Percentiles rank a stretch among this genome's conserved stretches.
Conservation (phyloP, 192 early-diverging fungal species). For the Entomortierella lignicola region DNA sequence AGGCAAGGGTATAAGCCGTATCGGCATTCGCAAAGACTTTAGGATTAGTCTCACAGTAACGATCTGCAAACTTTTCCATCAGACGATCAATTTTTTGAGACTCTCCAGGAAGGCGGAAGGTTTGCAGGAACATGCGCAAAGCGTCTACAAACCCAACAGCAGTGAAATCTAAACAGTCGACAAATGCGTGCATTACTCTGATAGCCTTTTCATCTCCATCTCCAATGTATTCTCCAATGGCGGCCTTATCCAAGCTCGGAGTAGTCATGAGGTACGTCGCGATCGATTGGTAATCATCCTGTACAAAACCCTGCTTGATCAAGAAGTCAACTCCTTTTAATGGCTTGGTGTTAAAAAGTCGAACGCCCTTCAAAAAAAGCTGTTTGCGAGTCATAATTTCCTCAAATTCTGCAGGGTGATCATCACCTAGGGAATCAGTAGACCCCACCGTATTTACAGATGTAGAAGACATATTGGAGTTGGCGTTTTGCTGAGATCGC, state of each 20-base stretch:
- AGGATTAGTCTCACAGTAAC: constrained; percentile 87
- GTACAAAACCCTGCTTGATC: constrained; percentile 77
- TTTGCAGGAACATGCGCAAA: constrained; percentile 85
- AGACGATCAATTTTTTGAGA: constrained; percentile 95
- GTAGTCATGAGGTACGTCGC: constrained; percentile 78
- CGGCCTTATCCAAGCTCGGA: constrained; percentile 86
- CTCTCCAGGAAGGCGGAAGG: constrained; percentile 93
- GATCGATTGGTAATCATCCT: constrained; percentile 78
- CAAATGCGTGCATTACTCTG: constrained; percentile 94
- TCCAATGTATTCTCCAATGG: constrained; percentile 93
- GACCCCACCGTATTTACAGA: constrained; percentile 52
- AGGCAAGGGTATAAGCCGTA: constrained; percentile 92
- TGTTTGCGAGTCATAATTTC: constrained; percentile 89
- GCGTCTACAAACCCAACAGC: constrained; percentile 82
- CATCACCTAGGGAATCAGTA: constrained; percentile 58
- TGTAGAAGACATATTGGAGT: constrained; percentile 50
- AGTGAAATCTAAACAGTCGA: constrained; percentile 87
- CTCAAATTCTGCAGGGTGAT: constrained; percentile 90
- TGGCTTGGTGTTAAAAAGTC: constrained; percentile 88
- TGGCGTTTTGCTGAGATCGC: constrained; percentile 35
- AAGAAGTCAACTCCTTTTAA: constrained; percentile 88
- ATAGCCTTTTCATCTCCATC: constrained; percentile 92
- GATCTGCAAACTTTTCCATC: constrained; percentile 97
- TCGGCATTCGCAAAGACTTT: constrained; percentile 89
- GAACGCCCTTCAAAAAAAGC: constrained; percentile 78